These are phyloP conservation scores for Fraxinus cuspidata DNA, from an alignment of 257 asterid genomes.

Conservation along the genomic window DNA sequence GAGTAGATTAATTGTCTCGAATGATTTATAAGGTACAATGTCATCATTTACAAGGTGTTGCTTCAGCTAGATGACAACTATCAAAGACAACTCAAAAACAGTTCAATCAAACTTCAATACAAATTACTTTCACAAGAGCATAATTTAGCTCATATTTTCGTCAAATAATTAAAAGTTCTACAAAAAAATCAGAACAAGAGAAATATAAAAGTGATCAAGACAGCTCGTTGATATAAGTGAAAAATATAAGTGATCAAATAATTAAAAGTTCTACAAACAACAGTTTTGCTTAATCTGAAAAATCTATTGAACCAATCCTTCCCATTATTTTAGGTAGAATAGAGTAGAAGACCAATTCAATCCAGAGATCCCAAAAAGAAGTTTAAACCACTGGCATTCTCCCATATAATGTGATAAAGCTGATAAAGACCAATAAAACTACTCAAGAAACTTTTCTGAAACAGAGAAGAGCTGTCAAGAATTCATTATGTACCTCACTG, in stretches of 20 bases:
- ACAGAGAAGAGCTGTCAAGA: neutral
- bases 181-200: neutral
- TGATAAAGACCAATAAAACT: neutral
- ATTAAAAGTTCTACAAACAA: too few relatives aligned
- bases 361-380: neutral
- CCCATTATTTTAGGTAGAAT: neutral
- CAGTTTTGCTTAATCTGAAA: neutral
- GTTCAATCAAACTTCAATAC: neutral
- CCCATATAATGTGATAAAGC: neutral
- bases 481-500: constrained; percentile 54
- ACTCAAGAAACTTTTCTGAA: neutral
- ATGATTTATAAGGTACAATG: neutral
- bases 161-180: neutral
- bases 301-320: neutral
- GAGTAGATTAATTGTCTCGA: neutral
- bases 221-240: too few relatives aligned
- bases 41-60: neutral
- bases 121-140: neutral
- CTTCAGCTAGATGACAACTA: neutral
- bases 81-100: neutral
- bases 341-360: neutral
- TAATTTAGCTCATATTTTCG: neutral
- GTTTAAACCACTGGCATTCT: neutral
- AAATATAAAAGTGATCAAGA: neutral
- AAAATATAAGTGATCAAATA: neutral